Conservation (phyloP, 2,329 filamentous ascomycete species). For the Stachybotrys echinatus region DNA sequence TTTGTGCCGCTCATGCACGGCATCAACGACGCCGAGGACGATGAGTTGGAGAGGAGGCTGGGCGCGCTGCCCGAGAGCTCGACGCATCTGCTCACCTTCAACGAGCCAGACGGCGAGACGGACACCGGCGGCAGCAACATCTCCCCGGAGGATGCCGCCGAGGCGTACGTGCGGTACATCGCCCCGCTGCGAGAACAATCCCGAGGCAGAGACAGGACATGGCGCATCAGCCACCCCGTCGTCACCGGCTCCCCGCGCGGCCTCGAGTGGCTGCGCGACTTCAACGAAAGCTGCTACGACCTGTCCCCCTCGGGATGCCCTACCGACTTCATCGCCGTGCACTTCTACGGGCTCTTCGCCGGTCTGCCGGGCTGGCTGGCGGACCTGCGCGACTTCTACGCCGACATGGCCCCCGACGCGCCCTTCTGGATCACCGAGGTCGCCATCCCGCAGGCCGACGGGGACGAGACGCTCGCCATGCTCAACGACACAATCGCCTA, state of each 20-base stretch:
- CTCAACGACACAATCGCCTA: constrained; percentile 32
- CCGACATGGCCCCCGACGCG: constrained; percentile 11
- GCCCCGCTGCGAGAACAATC: constrained; percentile 23
- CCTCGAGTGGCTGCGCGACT: constrained; percentile 31
- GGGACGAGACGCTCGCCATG: constrained; percentile 29
- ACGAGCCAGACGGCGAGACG: constrained; percentile 35
- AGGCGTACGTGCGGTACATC: constrained; percentile 29
- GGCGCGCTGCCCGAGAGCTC: constrained; percentile 23
- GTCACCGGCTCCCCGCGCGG: constrained; percentile 33
- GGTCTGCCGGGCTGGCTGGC: constrained; percentile 30
- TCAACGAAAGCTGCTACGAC: constrained; percentile 33
- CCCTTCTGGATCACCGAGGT: constrained; percentile 35
- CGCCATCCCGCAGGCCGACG: constrained; percentile 27
- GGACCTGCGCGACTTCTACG: constrained; percentile 29
- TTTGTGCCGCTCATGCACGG: constrained; percentile 34
- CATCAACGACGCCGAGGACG: constrained; percentile 23
- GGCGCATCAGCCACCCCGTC: constrained; percentile 34
- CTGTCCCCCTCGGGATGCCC: constrained; percentile 32
- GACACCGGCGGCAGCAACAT: constrained; percentile 33
- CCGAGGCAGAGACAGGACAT: constrained; percentile 13
- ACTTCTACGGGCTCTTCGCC: constrained; percentile 33
- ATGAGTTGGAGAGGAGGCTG: constrained; percentile 18
- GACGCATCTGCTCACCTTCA: constrained; percentile 33
- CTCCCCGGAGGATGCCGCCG: constrained; percentile 30
- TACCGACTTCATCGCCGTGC: constrained; percentile 33